Conservation (phyloP, 257 asterid species). For the Buddleja alternifolia region DNA sequence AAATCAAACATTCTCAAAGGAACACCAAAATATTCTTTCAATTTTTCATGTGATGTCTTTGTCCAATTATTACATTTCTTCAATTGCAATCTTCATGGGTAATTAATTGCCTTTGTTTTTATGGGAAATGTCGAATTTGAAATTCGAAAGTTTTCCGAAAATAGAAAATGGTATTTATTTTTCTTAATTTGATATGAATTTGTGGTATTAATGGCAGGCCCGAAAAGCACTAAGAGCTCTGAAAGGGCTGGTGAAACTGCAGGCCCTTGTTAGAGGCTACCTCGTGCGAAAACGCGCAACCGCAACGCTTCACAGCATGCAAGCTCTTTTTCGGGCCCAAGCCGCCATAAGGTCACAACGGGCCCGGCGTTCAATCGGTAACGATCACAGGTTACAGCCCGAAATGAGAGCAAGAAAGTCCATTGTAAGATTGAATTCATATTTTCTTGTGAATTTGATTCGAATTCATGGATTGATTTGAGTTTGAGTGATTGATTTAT, state of each 20-base stretch:
- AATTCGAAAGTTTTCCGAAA: conserved; percentile 33
- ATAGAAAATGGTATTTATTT: neutral
- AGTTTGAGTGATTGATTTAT: conserved; percentile 16
- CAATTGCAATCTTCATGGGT: conserved; percentile 10
- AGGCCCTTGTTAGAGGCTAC: conserved; percentile 86
- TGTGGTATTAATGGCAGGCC: conserved; percentile 52
- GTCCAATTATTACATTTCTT: conserved; percentile 24
- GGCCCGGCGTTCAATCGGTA: conserved; percentile 56
- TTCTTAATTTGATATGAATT: conserved; percentile 14
- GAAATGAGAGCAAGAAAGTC: conserved; percentile 67
- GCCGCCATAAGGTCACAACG: conserved; percentile 63
- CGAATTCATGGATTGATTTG: neutral
- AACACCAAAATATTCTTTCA: conserved; percentile 16
- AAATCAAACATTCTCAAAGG: conserved; percentile 31
- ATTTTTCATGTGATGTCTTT: conserved; percentile 15
- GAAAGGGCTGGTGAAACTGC: conserved; percentile 89
- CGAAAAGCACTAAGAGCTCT: conserved; percentile 90
- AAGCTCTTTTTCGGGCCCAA: conserved; percentile 94
- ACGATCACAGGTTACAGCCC: conserved; percentile 46
- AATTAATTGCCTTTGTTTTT: conserved; percentile 27
- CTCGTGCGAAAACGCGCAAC: conserved; percentile 92
- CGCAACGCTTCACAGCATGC: conserved; percentile 87
- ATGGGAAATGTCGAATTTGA: conserved; percentile 33
- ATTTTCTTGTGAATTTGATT: neutral
- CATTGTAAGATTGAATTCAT: conserved; percentile 48